phyloP scores from a whole-genome alignment of 257 asterid genomes.

The Fraxinus americana region DNA sequence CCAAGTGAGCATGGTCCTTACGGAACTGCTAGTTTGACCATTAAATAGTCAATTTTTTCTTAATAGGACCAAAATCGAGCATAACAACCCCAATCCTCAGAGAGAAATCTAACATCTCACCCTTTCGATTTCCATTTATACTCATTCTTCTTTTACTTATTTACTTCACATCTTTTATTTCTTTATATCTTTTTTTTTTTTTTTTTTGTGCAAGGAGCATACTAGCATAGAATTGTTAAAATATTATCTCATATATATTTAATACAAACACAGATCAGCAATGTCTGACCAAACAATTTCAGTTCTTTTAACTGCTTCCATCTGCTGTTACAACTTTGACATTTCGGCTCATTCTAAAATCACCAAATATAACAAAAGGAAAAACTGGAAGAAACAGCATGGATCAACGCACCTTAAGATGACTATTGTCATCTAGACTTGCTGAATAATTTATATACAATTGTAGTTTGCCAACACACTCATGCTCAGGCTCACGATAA shows the following conservation, averaged over 20 bases:
- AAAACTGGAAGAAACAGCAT: neutral
- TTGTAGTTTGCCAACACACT: conserved; percentile 54
- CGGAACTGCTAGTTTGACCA: neutral
- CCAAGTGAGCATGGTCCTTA: neutral
- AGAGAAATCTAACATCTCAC: neutral
- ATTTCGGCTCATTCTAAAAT: neutral
- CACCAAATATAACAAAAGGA: neutral
- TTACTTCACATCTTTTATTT: neutral
- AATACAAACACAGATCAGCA: neutral
- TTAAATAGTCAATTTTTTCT: neutral
- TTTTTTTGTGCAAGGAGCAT: neutral
- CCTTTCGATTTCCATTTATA: neutral
- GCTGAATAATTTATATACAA: conserved; percentile 49
- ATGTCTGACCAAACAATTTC: neutral
- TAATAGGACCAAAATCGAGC: neutral
- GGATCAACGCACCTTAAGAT: conserved; percentile 43
- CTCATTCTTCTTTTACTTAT: neutral
- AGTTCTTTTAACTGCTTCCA: neutral
- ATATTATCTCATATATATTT: neutral
- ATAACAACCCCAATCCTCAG: neutral
- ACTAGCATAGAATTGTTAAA: neutral
- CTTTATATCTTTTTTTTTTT: neutral
- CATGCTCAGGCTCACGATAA: conserved; percentile 55
- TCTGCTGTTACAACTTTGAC: neutral
- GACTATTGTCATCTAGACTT: conserved; percentile 43